A percentile compares a stretch with the other conserved stretches of the same genome.
phyloP scores from a whole-genome alignment of 108 stramenopile genomes.

The Skeletonema marinoi region DNA sequence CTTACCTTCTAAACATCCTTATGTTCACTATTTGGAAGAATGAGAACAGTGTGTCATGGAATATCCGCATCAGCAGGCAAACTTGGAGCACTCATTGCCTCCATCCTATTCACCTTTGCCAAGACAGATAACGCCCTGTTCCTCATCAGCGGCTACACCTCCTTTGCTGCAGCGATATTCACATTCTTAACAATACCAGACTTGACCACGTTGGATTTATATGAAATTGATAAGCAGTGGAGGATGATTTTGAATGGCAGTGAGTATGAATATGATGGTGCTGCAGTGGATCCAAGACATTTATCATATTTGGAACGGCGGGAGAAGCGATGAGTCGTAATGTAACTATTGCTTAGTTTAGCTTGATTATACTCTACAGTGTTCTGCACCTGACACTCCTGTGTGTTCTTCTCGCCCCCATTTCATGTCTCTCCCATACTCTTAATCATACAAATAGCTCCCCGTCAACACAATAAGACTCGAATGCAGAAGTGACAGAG shows the following conservation, averaged over 20 bases:
- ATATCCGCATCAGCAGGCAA: constrained; percentile 77
- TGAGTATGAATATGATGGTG: constrained; percentile 54
- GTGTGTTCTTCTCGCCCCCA: too few species aligned
- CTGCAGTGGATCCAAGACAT: constrained; percentile 59
- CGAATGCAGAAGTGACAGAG: not conserved
- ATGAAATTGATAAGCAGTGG: constrained; percentile 73
- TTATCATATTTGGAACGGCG: constrained; percentile 60
- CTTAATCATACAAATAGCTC: not conserved
- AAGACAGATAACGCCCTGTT: constrained; percentile 51
- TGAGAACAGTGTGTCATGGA: constrained; percentile 74
- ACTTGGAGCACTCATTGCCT: constrained; percentile 71
- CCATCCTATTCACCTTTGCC: constrained; percentile 61
- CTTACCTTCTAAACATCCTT: not conserved
- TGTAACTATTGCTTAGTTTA: not conserved
- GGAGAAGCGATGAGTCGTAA: not conserved
- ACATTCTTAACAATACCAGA: constrained; percentile 73
- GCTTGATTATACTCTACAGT: not conserved
- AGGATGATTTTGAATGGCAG: constrained; percentile 42
- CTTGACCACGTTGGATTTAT: constrained; percentile 56
- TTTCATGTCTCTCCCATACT: not conserved
- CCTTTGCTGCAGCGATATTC: constrained; percentile 53
- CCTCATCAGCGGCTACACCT: constrained; percentile 59
- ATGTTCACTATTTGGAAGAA: constrained; percentile 12
- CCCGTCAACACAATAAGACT: not conserved
- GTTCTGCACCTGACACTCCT: too few species aligned